Percentiles rank a stretch among this genome's conserved stretches.
phyloP scores from a whole-genome alignment of 257 asterid genomes.

The Cinchona pubescens region DNA sequence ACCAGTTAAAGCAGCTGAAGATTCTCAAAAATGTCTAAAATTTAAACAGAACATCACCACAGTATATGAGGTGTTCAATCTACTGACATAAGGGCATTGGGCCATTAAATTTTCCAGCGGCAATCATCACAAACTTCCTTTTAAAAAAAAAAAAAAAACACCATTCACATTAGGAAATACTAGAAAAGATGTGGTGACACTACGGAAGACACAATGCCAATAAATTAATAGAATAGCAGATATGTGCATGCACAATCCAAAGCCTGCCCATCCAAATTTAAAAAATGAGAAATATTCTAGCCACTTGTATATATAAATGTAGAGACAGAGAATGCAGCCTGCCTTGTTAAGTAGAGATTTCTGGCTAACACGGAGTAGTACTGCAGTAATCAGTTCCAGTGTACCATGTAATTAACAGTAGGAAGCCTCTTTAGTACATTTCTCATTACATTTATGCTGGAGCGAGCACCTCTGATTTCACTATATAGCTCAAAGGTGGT shows the following conservation, averaged over 20 bases:
- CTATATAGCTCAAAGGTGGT: constrained; percentile 67
- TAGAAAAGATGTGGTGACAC: neutral
- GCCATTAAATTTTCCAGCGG: neutral
- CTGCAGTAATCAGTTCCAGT: constrained; percentile 75
- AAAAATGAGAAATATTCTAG: too few species aligned
- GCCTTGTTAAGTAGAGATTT: constrained; percentile 83
- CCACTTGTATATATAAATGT: too few species aligned
- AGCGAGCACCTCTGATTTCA: constrained; percentile 69
- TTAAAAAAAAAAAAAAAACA: neutral
- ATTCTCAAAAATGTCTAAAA: neutral
- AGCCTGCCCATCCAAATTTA: neutral
- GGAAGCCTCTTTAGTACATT: constrained; percentile 74
- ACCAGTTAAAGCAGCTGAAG: neutral
- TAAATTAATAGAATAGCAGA: neutral
- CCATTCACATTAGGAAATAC: too few species aligned
- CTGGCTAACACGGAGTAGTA: constrained; percentile 74
- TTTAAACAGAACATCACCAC: neutral
- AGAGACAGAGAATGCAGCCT: constrained; percentile 18
- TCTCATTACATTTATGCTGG: constrained; percentile 61
- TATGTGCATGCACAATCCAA: too few species aligned
- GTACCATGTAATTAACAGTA: constrained; percentile 89
- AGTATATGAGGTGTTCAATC: neutral
- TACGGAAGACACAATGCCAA: neutral
- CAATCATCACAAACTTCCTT: neutral
- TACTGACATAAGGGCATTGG: neutral